A percentile compares a stretch with the other conserved stretches of the same genome.
Evolutionary conservation across 306 rosid species (phyloP).

Genomic region (barrel medic (Medicago truncatula)): DNA sequence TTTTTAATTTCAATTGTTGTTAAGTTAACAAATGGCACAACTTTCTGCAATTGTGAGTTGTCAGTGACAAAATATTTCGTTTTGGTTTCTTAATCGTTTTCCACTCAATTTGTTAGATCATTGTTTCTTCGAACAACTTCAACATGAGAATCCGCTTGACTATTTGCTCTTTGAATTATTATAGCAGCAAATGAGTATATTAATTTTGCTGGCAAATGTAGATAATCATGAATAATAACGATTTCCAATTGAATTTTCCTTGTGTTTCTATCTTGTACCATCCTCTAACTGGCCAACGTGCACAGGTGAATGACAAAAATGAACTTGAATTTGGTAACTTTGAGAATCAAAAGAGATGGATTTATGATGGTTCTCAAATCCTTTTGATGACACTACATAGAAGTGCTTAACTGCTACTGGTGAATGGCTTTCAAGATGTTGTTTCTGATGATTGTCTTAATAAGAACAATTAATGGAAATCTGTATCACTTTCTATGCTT

Average conservation of each 20-base stretch:
- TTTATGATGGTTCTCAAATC: slow-evolving; percentile 26
- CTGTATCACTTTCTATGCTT: slow-evolving; percentile 48
- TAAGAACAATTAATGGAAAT: slow-evolving; percentile 35
- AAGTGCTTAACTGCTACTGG: slow-evolving; percentile 45
- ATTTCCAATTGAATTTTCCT: neutral
- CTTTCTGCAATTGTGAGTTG: no score
- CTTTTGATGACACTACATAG: slow-evolving; percentile 3
- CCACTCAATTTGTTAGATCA: no score
- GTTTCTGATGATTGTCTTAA: slow-evolving; percentile 49
- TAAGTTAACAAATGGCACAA: no score
- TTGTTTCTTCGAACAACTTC: no score
- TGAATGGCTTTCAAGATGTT: slow-evolving; percentile 41
- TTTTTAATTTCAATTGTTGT: no score
- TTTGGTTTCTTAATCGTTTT: no score
- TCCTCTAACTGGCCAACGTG: slow-evolving; percentile 53
- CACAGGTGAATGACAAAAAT: slow-evolving; percentile 42
- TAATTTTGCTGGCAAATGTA: no score
- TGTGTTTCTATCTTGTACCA: slow-evolving; percentile 14
- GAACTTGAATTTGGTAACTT: slow-evolving; percentile 54
- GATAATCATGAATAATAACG: no score
- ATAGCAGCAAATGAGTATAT: no score
- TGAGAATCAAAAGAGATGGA: slow-evolving; percentile 46
- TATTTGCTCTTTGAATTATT: no score
- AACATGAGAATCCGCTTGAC: no score
- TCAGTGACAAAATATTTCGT: no score